Evolutionary conservation across 306 rosid species (phyloP), one percentile per base, ranked within the genome.

Genomic region (Carpinus viminea): DNA sequence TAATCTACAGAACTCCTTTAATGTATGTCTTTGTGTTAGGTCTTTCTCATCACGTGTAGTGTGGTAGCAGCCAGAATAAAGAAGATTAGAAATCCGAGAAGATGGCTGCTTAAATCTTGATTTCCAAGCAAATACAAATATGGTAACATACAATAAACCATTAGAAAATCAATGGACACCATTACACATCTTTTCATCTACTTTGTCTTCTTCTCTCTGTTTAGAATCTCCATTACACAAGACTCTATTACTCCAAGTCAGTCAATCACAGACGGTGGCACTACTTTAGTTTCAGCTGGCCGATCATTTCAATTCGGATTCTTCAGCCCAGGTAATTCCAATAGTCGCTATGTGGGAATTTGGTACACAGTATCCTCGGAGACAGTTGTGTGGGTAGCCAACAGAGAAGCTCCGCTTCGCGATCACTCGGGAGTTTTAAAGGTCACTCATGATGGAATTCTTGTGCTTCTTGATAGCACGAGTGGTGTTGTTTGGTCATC

Each of bases 321-420:
- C 89, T 83, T 88, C 87, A 76, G 80, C 72, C 86, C 87, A 9
- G 85, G 87, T 31, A 78, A 51, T 65, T n/a, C n/a, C n/a, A n/a
- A n/a, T n/a, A 78, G 78, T 4, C 85, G 84, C 43, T 88, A 89
- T 70, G 26, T 89, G 46, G 93, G 92, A 13, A 85, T 91, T 12
- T 88, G 93, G 92, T 89, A 85, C 80, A 74, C 78, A 56, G 70
- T 86, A 53, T 77, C 91, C 2, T 4, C 53, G 26, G 64, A 4
- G n/a, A 85, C 0, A 0, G 48, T 80, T 34, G 93, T 89, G 51
- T 91, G 92, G 96, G 93, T 91, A 12, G 90, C 96, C n/a, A 91
- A 91, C 17, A 28, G 87, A 0, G 78, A 75, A 13, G 79, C 65
- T 50, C 89, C 88, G 6, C 60, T 83, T 57, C 72, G 59, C 6